Base-by-base conservation (phyloP, 2,329 filamentous ascomycete genomes). In the Thermomyces lanuginosus region DNA sequence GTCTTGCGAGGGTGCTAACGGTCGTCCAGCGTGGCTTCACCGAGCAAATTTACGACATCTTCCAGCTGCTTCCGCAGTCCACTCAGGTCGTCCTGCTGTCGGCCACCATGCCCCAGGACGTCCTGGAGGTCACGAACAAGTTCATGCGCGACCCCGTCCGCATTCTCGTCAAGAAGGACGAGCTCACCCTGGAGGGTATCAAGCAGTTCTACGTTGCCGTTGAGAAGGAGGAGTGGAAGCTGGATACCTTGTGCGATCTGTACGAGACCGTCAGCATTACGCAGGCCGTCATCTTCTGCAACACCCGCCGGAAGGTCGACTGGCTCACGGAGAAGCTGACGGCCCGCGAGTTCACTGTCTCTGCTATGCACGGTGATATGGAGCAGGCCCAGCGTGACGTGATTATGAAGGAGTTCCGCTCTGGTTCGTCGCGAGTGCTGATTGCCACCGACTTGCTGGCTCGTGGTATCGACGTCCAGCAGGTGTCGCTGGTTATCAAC, bases 351-450 rank as follows among this genome's bases (percentile, higher is more conserved):
- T 98, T 98, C 70, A 95, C 89, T 38, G 89, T 98, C 58, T 93
- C 86, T 20, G 84, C 86, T 63, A 95, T 98, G 89, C 89, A 98
- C 71, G 89, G 89, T 58, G 89, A 98, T 55, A 98, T 98, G 89
- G 83, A 92, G 61, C 84, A 93, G 68, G 66, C 64, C 50, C 83
- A 95, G 70, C 84, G 89, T 73, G 89, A 95, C 61, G 70, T 92
- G 54, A 98, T 98, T 62, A 98, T 98, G 89, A 92, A 98, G 75
- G 89, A 98, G 69, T 98, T 98, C 79, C 83, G 89, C 51, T 92
- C 84, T 44, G 89, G 89, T 43, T 93, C 84, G 56, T 93, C 84
- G 41, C 84, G 89, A 77, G 89, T 98, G 44, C 70, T 98, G 52
- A 98, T 98, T 53, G 83, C 89, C 60, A 98, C 89, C 41, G 89